A percentile compares a stretch with the other conserved stretches of the same genome.
phyloP scores from a whole-genome alignment of 1,284 basidiomycete species.

The Gymnopus androsaceus region DNA sequence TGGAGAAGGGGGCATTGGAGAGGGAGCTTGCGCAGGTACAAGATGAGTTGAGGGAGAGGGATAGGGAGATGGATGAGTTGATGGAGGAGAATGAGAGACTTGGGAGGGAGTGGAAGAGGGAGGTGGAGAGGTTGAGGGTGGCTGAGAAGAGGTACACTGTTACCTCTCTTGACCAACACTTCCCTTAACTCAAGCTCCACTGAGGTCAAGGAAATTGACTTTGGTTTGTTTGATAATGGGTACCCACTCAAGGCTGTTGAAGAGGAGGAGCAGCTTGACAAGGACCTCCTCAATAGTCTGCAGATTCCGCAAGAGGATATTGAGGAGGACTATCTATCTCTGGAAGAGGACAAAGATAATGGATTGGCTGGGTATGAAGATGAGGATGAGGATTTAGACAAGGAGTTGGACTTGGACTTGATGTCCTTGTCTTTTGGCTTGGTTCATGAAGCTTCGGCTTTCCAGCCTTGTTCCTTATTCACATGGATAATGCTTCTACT shows the following conservation, averaged over 20 bases:
- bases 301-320: constrained; percentile 41
- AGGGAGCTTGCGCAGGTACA: constrained; percentile 39
- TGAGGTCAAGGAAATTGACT: constrained; percentile 71
- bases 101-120: constrained; percentile 13
- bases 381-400: constrained; percentile 55
- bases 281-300: constrained; percentile 1
- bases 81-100: constrained; percentile 33
- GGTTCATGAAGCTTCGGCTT: constrained; percentile 47
- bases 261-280: constrained; percentile 44
- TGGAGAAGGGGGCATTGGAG: constrained; percentile 59
- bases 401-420: constrained; percentile 47
- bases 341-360: constrained; percentile 52
- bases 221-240: constrained; percentile 47
- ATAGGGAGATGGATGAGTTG: constrained; percentile 38
- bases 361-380: constrained; percentile 69
- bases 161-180: no score
- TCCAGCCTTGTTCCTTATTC: constrained; percentile 29
- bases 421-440: constrained; percentile 63
- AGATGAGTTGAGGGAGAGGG: constrained; percentile 31
- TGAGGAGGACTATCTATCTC: constrained; percentile 33
- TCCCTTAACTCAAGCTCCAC: constrained; percentile 69
- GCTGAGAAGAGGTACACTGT: constrained; percentile 39
- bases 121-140: constrained; percentile 19
- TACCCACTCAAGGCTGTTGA: constrained; percentile 56
- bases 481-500: constrained; percentile 33